Percentiles rank a stretch among this genome's conserved stretches.
These are phyloP conservation scores for Cercospora canescens DNA, from an alignment of 2,329 filamentous ascomycete species.

Conservation along the genomic window DNA sequence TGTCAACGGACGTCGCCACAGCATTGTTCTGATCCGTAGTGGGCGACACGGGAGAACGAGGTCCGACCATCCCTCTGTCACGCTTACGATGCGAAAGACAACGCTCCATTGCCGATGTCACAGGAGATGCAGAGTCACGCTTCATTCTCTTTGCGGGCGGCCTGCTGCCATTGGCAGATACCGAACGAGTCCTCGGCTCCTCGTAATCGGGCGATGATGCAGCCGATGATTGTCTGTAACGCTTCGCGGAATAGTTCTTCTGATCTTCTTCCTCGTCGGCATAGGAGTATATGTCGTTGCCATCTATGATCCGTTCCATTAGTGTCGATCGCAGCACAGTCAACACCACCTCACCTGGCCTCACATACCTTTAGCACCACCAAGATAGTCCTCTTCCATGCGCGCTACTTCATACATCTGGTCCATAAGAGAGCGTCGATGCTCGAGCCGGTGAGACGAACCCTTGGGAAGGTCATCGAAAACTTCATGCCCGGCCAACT, in stretches of 20 bases:
- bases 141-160: conserved; percentile 10
- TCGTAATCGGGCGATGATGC: conserved; percentile 9
- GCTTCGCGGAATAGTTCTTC: conserved; percentile 13
- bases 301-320: conserved; percentile 22
- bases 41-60: not conserved
- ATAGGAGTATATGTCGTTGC: conserved; percentile 12
- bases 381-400: conserved; percentile 19
- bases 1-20: not conserved
- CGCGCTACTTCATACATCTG: conserved; percentile 25
- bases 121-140: conserved; percentile 6
- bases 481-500: conserved; percentile 27
- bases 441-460: conserved; percentile 14
- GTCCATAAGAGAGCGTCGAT: conserved; percentile 16
- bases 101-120: not conserved
- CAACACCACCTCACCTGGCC: not conserved
- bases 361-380: conserved; percentile 19
- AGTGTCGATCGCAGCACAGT: not conserved
- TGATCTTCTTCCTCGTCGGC: conserved; percentile 21
- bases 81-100: conserved; percentile 5
- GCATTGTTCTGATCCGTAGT: not conserved
- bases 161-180: conserved; percentile 14
- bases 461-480: conserved; percentile 31
- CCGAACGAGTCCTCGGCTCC: conserved; percentile 14
- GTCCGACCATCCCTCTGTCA: conserved; percentile 6
- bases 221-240: conserved; percentile 6